Conservation (phyloP, 768 basidiomycete species). For the Serendipita vermifera region DNA sequence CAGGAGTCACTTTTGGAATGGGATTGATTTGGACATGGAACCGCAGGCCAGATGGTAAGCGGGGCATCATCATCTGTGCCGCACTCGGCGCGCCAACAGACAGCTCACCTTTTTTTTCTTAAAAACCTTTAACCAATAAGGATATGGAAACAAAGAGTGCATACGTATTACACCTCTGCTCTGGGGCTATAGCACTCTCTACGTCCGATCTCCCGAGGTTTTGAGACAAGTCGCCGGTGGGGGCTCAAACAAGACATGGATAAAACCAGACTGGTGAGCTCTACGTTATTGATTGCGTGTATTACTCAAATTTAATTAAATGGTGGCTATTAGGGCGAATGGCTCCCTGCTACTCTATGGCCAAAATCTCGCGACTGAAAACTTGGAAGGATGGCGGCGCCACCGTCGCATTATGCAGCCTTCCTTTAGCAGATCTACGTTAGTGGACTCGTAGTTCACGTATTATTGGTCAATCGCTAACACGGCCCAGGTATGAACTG, state of each 20-base stretch:
- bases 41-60: not conserved
- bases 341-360: not conserved
- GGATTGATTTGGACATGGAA: not conserved
- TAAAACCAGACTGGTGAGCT: not conserved
- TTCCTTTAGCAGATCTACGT: not conserved
- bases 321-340: not conserved
- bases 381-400: not conserved
- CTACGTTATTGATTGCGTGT: not conserved
- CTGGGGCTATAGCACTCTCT: not conserved
- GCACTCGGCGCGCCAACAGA: not conserved
- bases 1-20: not conserved
- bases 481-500: not conserved
- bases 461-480: no score
- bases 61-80: not conserved
- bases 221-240: constrained; percentile 8
- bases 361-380: not conserved
- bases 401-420: constrained; percentile 1
- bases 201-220: not conserved
- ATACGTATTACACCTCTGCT: not conserved
- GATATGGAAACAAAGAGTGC: not conserved
- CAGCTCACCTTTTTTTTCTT: no score
- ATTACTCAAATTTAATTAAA: not conserved
- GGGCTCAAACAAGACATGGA: not conserved
- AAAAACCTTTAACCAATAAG: no score
- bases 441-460: not conserved